Conservation (phyloP, 345 rosid species). For the Capsella bursapastoris region DNA sequence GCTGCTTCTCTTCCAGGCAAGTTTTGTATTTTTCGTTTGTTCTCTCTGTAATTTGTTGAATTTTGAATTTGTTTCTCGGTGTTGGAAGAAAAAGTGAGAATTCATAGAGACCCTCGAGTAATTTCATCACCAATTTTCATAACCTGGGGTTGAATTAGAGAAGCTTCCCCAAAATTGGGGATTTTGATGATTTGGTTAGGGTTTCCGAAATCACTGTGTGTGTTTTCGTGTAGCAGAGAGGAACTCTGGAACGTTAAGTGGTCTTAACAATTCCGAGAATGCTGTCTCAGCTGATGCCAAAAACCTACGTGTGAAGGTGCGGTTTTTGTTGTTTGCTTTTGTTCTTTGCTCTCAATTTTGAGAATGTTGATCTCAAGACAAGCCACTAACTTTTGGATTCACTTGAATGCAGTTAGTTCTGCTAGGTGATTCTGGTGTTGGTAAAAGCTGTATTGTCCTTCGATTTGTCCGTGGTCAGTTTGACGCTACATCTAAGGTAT, state of each 20-base stretch:
- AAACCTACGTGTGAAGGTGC: conserved; percentile 89
- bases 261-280: conserved; percentile 60
- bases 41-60: conserved; percentile 20
- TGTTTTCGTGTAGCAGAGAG: conserved; percentile 55
- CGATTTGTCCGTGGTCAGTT: conserved; percentile 99
- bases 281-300: conserved; percentile 62
- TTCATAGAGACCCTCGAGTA: conserved; percentile 11
- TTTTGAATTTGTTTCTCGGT: neutral
- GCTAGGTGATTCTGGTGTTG: conserved; percentile 98
- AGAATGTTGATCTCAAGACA: neutral
- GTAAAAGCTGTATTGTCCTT: conserved; percentile 97
- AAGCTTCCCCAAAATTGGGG: conserved; percentile 8
- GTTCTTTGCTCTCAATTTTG: conserved; percentile 1
- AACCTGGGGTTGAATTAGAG: neutral
- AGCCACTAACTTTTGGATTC: conserved; percentile 24
- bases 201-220: neutral
- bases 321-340: neutral
- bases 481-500: conserved; percentile 94
- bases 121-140: conserved; percentile 1
- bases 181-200: conserved; percentile 27
- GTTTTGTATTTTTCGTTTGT: neutral
- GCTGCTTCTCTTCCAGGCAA: conserved; percentile 88
- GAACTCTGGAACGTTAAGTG: conserved; percentile 63
- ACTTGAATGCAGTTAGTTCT: conserved; percentile 71
- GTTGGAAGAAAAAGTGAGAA: conserved; percentile 10